A percentile compares a stretch with the other conserved stretches of the same genome.
Evolutionary conservation across 2,329 filamentous ascomycete species (phyloP).

Genomic region (Stachybotrys elegans): DNA sequence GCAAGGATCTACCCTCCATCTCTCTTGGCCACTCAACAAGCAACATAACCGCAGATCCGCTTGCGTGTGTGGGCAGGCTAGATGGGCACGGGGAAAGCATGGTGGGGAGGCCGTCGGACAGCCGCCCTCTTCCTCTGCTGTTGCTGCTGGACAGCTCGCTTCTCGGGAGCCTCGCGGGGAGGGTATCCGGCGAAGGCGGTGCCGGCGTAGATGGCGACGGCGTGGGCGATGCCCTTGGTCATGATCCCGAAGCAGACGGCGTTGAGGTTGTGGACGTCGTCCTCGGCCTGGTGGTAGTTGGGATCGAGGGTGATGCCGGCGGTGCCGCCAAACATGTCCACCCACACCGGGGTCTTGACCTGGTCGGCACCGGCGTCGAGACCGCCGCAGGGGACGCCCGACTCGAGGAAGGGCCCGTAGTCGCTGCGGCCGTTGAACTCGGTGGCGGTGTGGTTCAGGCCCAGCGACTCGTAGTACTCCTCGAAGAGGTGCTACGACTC

Average conservation of each 20-base stretch:
- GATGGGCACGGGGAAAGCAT: too few species aligned
- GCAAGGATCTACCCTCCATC: too few species aligned
- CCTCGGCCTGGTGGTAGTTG: constrained; percentile 51
- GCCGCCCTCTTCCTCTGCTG: too few species aligned
- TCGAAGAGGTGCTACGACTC: constrained; percentile 46
- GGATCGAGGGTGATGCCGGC: constrained; percentile 48
- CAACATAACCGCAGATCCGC: too few species aligned
- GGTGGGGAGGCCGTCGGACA: too few species aligned
- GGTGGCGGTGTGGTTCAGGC: constrained; percentile 38
- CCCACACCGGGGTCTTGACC: constrained; percentile 51
- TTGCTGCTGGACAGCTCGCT: too few species aligned
- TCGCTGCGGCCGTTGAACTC: constrained; percentile 54
- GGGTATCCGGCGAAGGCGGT: constrained; percentile 1
- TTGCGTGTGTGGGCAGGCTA: too few species aligned
- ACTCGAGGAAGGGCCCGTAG: constrained; percentile 53
- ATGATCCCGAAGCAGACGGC: constrained; percentile 49
- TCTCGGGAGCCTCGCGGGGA: neutral
- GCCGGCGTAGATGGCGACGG: constrained; percentile 43
- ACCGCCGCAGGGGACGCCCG: constrained; percentile 50
- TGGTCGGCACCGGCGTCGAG: constrained; percentile 56
- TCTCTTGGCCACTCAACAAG: too few species aligned
- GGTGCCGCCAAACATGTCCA: constrained; percentile 46
- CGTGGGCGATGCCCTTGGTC: constrained; percentile 48
- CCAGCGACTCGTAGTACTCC: constrained; percentile 37
- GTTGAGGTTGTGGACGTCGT: constrained; percentile 49